Base-by-base conservation (phyloP, 2,329 filamentous ascomycete genomes). In the Claviceps monticola region DNA sequence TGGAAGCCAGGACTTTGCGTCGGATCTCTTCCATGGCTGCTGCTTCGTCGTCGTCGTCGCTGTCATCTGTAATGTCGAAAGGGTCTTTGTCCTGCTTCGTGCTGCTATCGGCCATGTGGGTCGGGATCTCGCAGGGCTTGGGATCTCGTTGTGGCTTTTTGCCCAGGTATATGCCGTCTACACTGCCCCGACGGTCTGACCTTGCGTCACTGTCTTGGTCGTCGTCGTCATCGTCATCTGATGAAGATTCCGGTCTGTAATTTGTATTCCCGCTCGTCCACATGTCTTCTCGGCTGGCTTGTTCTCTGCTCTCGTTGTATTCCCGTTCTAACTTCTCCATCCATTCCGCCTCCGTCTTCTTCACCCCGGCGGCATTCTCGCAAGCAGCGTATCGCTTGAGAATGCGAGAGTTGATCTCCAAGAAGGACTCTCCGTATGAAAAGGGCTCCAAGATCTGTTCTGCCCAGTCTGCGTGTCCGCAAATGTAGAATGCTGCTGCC, bases 191-290 rank as follows among this genome's bases (percentile, higher is more conserved):
- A 21, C 71, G 68, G 2, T 71, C 68, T 2, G 55, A 56, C 36
- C 50, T 48, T 9, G 54, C 63, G 0, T 72, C 71, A 0, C 68
- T 67, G 0, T 70, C 67, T 1, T 71, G 70, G 0, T 74, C 41
- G 0, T 70, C 67, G 1, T 71, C 70, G 0, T 73, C 72, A 5
- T 78, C 75, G 2, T 80, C 79, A 4, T 80, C 76, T 38, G 78
- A 79, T 36, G 75, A 73, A 45, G 74, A 72, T 23, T 73, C 59
- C 4, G 74, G 63, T 36, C 78, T 71, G 55, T 85, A 76, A 62
- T 97, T 97, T 59, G 84, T 81, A 61, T 97, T 97, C 6, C 91
- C 91, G 11, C 81, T 83, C n/a, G 82, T 85, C 93, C 91, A 97
- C 53, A 88, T 82, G 69, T 95, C 88, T 51, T 83, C 88, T 51